phyloP scores from a whole-genome alignment of 495 filamentous ascomycete species.

The Podospora tetraspora region DNA sequence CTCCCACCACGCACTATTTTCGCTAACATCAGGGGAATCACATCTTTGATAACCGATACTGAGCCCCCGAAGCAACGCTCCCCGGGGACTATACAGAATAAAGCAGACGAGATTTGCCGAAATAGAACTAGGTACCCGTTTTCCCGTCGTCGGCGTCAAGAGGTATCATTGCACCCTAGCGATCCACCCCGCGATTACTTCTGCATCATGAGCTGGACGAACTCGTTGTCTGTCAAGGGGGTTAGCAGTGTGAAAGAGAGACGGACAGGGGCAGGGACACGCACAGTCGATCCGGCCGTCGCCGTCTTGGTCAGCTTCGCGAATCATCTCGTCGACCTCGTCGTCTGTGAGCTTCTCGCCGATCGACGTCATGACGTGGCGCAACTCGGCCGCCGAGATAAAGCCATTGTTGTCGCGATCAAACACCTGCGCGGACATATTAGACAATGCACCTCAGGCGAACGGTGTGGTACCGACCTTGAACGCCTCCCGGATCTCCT shows the following conservation, averaged over 20 bases:
- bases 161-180: constrained; percentile 3
- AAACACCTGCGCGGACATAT: constrained; percentile 65
- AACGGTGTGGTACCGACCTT: constrained; percentile 30
- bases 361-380: constrained; percentile 99
- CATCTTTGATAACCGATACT: background rate
- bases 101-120: constrained; percentile 20
- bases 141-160: constrained; percentile 4
- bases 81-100: constrained; percentile 21
- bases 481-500: constrained; percentile 89
- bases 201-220: constrained; percentile 99
- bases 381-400: constrained; percentile 95
- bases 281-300: constrained; percentile 94
- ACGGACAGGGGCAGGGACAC: constrained; percentile 16
- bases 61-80: background rate
- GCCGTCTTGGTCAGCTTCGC: constrained; percentile 97
- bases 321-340: constrained; percentile 99
- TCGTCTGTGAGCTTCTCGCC: constrained; percentile 99
- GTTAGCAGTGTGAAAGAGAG: constrained; percentile 31
- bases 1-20: background rate
- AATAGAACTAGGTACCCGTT: constrained; percentile 16
- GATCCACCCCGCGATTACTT: constrained; percentile 56
- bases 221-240: constrained; percentile 80
- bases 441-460: background rate
- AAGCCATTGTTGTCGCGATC: constrained; percentile 99
- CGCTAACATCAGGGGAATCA: background rate